Conservation (phyloP, 2,329 filamentous ascomycete genomes). For the Albifimbria verrucaria region DNA sequence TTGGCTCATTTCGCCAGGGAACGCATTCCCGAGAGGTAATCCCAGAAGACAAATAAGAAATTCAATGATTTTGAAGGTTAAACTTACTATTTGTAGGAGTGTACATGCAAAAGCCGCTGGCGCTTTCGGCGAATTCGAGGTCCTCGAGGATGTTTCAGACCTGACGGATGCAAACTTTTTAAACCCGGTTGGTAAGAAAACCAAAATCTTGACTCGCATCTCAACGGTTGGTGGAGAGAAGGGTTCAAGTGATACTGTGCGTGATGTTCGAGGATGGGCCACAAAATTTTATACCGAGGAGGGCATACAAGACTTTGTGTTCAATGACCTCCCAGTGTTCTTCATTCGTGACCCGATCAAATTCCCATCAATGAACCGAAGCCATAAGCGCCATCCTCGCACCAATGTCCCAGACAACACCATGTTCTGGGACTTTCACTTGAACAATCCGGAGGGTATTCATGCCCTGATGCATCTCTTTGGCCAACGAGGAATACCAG, state of each 20-base stretch:
- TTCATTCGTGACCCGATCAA: conserved; percentile 45
- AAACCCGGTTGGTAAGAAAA: conserved; percentile 40
- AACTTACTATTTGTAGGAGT: conserved; percentile 1
- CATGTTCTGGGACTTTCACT: conserved; percentile 32
- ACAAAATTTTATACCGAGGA: conserved; percentile 25
- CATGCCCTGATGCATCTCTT: conserved; percentile 53
- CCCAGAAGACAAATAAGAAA: too few relatives aligned
- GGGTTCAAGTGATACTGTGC: conserved; percentile 61
- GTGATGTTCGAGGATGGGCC: conserved; percentile 64
- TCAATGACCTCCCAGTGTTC: conserved; percentile 47
- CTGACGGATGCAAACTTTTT: conserved; percentile 51
- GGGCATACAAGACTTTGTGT: conserved; percentile 24
- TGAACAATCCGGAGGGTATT: conserved; percentile 32
- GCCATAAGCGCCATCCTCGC: conserved; percentile 40
- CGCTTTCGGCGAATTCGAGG: conserved; percentile 53
- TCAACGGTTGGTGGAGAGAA: conserved; percentile 65
- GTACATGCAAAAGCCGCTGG: conserved; percentile 24
- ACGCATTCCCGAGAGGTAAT: conserved; percentile 50
- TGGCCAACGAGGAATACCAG: conserved; percentile 44
- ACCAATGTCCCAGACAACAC: conserved; percentile 39
- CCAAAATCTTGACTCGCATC: neutral
- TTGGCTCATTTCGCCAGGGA: conserved; percentile 57
- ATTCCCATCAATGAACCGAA: conserved; percentile 43
- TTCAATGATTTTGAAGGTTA: neutral
- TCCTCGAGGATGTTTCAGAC: conserved; percentile 51